phyloP scores from a whole-genome alignment of 192 early-diverging fungal species.

The Funneliformis geosporum region DNA sequence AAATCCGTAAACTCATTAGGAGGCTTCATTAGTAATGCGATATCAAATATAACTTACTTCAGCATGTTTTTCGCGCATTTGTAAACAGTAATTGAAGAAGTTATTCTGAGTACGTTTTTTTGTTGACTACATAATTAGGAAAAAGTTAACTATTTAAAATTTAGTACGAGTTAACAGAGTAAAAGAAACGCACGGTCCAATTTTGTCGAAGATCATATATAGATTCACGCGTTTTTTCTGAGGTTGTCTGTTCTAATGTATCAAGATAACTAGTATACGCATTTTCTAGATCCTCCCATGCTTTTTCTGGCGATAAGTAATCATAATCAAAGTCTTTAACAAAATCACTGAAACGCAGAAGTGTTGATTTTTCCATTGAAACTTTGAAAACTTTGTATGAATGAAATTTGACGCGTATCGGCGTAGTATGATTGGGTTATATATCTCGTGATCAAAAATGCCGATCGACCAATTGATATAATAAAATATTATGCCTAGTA shows the following conservation, averaged over 20 bases:
- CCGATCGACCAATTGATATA: no score
- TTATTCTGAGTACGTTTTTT: not conserved
- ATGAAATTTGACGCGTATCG: no score
- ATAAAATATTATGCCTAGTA: no score
- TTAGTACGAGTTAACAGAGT: not conserved
- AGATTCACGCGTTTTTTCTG: not conserved
- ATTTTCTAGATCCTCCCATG: not conserved
- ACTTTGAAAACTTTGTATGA: no score
- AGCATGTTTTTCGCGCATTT: not conserved
- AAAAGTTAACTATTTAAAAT: not conserved
- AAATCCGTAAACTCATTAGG: slow-evolving; percentile 20
- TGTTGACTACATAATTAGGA: not conserved
- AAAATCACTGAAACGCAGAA: no score
- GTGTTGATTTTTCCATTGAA: no score
- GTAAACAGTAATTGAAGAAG: no score
- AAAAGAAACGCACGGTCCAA: not conserved
- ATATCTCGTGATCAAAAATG: no score
- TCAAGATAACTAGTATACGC: not conserved
- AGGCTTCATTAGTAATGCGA: slow-evolving; percentile 18
- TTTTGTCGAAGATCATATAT: no score
- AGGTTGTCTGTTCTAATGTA: not conserved
- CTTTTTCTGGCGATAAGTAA: not conserved
- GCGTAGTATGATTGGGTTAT: no score
- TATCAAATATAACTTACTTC: not conserved
- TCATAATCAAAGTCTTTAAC: no score